Evolutionary conservation across 78 protist species (phyloP).

Genomic region (Dictyostelium brefeldianum): DNA sequence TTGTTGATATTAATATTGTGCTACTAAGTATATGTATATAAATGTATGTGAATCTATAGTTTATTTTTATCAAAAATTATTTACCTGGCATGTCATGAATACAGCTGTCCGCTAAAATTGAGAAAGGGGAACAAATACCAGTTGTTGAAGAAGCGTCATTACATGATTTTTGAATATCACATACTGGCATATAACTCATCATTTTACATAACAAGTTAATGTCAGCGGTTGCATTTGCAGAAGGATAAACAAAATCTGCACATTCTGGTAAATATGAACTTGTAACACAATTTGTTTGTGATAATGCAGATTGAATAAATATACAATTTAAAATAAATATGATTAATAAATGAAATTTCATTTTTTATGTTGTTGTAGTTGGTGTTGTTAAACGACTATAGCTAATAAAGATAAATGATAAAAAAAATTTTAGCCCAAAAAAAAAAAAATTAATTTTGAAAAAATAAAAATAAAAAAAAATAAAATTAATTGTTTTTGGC

Average conservation of each 20-base stretch:
- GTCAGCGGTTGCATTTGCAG: not conserved
- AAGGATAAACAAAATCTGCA: slow-evolving; percentile 10
- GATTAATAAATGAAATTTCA: not conserved
- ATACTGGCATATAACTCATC: slow-evolving; percentile 58
- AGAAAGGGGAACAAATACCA: slow-evolving; percentile 51
- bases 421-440: too few relatives aligned
- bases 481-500: too few relatives aligned
- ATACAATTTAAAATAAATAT: not conserved
- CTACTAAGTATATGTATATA: too few relatives aligned
- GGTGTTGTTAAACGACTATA: too few relatives aligned
- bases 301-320: too few relatives aligned
- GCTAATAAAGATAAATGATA: too few relatives aligned
- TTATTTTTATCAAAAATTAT: too few relatives aligned
- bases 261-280: not conserved
- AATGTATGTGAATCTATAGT: too few relatives aligned
- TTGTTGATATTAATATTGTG: too few relatives aligned
- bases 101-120: slow-evolving; percentile 52
- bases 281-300: not conserved
- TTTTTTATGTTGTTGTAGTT: not conserved
- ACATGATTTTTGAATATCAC: slow-evolving; percentile 25
- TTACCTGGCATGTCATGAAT: slow-evolving; percentile 48
- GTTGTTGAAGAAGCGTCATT: not conserved
- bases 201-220: slow-evolving; percentile 21
- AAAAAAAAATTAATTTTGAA: not conserved
- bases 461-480: too few relatives aligned